phyloP scores from a whole-genome alignment of 306 rosid genomes.

The Pyrus betulifolia region DNA sequence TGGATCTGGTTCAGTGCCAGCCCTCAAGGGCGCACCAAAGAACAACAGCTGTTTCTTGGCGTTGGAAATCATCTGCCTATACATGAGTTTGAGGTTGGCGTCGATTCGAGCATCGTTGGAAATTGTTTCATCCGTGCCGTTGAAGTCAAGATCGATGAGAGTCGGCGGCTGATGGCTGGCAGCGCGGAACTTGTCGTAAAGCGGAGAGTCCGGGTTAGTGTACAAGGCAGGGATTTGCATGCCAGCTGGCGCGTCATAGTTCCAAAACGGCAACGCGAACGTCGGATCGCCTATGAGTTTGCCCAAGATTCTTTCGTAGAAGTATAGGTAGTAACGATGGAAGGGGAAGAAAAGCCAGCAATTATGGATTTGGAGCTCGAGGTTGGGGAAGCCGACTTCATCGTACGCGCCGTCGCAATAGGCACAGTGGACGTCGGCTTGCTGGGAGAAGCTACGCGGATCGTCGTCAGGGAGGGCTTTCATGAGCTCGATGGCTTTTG shows the following conservation, averaged over 20 bases:
- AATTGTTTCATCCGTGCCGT: neutral
- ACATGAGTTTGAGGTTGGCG: slow-evolving; percentile 48
- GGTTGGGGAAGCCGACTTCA: slow-evolving; percentile 54
- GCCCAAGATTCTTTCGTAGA: slow-evolving; percentile 61
- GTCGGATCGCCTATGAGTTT: slow-evolving; percentile 54
- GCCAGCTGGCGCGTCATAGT: slow-evolving; percentile 55
- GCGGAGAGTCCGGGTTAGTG: slow-evolving; percentile 32
- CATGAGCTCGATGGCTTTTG: slow-evolving; percentile 53
- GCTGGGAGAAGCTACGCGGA: slow-evolving; percentile 61
- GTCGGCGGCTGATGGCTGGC: slow-evolving; percentile 48
- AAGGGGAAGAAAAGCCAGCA: slow-evolving; percentile 82
- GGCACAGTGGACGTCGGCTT: slow-evolving; percentile 74
- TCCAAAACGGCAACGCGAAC: slow-evolving; percentile 73
- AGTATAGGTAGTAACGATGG: slow-evolving; percentile 68
- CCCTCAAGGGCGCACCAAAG: slow-evolving; percentile 43
- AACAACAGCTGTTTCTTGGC: slow-evolving; percentile 36
- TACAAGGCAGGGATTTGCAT: slow-evolving; percentile 55
- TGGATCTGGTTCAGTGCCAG: slow-evolving; percentile 46
- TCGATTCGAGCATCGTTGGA: neutral
- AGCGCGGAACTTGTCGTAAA: slow-evolving; percentile 38
- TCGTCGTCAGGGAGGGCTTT: slow-evolving; percentile 45
- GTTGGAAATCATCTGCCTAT: slow-evolving; percentile 58
- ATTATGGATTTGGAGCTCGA: slow-evolving; percentile 62
- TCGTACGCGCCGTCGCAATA: slow-evolving; percentile 68
- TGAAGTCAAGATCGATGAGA: slow-evolving; percentile 37